Base-by-base conservation (phyloP, 148 eudicot genomes). In the Drosera capensis region DNA sequence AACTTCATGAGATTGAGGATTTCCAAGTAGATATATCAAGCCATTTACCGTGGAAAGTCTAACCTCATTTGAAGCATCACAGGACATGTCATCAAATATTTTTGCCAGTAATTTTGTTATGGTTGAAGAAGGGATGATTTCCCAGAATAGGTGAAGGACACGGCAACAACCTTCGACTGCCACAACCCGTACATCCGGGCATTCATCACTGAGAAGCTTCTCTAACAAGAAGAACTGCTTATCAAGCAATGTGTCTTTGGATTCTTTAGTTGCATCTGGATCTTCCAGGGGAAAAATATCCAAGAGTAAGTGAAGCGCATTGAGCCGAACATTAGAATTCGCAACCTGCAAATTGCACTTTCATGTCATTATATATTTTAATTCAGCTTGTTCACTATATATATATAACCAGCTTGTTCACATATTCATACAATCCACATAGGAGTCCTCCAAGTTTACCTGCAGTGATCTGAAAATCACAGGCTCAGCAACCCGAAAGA, bases 121-220 rank as follows among this genome's bases (percentile, higher is more conserved):
- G 47, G 67, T 75, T 22, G 79, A 64, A 26, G 95, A 66, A 31
- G 99, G 93, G 66, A 90, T 78, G 51, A 84, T 63, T 68, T 90
- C 99, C 93, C 99, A 90, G 25, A 84, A 90, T 67, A 84, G 59
- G 67, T 64, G 71, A 43, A 90, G 88, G 59, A 74, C 68, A 11
- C 99, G 93, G 60, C 95, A 84, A 64, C 70, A 64, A 49, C 99
- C 99, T 76, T 90, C 99, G 36, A 85, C 93, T 35, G 93, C 99
- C 47, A 84, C 78, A 42, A 63, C 78, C 65, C 99, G 73, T 45
- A 90, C 71, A 59, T 78, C 95, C 22, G 87, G 82, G 40, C 99
- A 84, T 36, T 75, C 95, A 66, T 90, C 95, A 56, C 66, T 68
- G 16, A 85, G 71, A 46, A 81, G 55, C 65, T 68, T 90, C 55